Conservation (phyloP, 148 eudicot genomes). For the Rhododendron mucronatum region DNA sequence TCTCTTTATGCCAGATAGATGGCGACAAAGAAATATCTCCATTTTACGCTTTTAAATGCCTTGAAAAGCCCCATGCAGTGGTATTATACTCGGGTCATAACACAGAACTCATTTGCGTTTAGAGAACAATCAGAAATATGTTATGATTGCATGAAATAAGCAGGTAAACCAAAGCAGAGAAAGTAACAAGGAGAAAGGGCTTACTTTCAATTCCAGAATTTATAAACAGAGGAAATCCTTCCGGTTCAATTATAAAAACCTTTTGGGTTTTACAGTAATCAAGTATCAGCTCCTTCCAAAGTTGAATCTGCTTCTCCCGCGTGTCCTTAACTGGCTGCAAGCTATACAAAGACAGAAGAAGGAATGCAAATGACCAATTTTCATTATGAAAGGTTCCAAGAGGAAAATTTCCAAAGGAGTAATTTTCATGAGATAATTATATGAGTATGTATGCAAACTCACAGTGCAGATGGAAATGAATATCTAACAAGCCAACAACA, state of each 20-base stretch:
- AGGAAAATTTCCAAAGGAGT: background rate
- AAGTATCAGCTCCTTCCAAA: conserved; percentile 95
- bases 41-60: background rate
- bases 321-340: conserved; percentile 97
- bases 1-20: background rate
- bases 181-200: background rate
- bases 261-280: conserved; percentile 81
- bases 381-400: background rate
- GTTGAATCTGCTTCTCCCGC: conserved; percentile 87
- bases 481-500: background rate
- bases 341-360: conserved; percentile 24
- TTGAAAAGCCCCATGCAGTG: background rate
- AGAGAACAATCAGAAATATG: background rate
- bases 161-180: background rate
- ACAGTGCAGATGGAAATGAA: background rate
- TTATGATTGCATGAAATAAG: background rate
- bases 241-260: conserved; percentile 60
- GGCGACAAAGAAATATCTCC: background rate
- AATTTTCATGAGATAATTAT: background rate
- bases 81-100: background rate
- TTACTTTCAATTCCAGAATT: conserved; percentile 82
- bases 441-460: background rate
- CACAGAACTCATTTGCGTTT: background rate
- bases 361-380: background rate
- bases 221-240: conserved; percentile 77